Evolutionary conservation across 768 basidiomycete genomes (phyloP).

Genomic region (Xerocomellus dryophilus): DNA sequence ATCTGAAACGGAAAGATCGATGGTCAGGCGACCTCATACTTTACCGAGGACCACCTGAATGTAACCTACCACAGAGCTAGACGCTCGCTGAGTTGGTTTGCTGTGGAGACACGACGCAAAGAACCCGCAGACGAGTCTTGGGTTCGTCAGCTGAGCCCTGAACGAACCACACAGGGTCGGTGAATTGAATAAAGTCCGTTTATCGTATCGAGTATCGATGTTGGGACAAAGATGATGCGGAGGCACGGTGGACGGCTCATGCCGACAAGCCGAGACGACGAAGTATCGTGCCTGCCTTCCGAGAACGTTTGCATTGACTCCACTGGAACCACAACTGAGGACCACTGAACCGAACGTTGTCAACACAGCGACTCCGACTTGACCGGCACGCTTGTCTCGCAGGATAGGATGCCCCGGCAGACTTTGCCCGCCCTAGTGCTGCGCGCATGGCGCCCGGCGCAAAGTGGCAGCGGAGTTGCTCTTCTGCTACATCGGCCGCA

Average conservation of each 20-base stretch:
- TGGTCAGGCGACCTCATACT: conserved; percentile 2
- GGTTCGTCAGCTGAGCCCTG: conserved; percentile 1
- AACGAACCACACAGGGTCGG: conserved; percentile 14
- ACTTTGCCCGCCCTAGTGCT: background rate
- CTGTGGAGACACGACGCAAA: conserved; percentile 1
- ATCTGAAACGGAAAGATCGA: conserved; percentile 10
- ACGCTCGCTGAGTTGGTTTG: conserved; percentile 1
- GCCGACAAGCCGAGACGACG: conserved; percentile 11
- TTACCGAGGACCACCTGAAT: background rate
- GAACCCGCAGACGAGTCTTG: conserved; percentile 1
- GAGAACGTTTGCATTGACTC: background rate
- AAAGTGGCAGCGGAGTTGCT: conserved; percentile 12
- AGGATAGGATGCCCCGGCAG: background rate
- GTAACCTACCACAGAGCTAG: background rate
- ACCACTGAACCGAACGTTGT: background rate
- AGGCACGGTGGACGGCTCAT: background rate
- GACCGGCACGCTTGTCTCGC: conserved; percentile 1
- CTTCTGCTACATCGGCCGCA: background rate
- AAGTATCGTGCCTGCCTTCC: background rate
- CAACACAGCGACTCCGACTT: conserved; percentile 8
- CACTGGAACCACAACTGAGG: conserved; percentile 12
- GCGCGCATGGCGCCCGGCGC: background rate
- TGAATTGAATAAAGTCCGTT: conserved; percentile 14
- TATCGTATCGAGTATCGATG: conserved; percentile 6
- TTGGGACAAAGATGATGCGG: conserved; percentile 2